phyloP scores from a whole-genome alignment of 2,329 filamentous ascomycete species.

The Fusarium phyllophilum region DNA sequence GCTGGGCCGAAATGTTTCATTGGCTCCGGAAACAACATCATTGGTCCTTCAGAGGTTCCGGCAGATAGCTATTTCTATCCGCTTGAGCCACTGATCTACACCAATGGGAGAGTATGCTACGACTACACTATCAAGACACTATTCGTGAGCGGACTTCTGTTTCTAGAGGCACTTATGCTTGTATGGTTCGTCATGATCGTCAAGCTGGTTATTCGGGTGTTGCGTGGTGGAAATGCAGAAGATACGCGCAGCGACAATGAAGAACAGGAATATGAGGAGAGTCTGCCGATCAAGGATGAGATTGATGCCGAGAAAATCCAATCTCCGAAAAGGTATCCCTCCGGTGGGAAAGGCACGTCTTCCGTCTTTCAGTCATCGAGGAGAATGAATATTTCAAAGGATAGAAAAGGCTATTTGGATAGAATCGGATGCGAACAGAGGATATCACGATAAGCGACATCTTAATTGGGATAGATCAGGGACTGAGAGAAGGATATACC shows the following conservation, averaged over 20 bases:
- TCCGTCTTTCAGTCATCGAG: constrained; percentile 61
- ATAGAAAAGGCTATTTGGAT: constrained; percentile 81
- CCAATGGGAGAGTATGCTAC: constrained; percentile 81
- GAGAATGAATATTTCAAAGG: constrained; percentile 73
- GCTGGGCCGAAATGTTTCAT: constrained; percentile 73
- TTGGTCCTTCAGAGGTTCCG: constrained; percentile 61
- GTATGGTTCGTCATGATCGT: constrained; percentile 89
- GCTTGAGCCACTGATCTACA: constrained; percentile 76
- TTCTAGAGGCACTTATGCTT: constrained; percentile 81
- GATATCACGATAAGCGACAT: constrained; percentile 44
- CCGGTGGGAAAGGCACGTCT: constrained; percentile 63
- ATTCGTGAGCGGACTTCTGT: constrained; percentile 82
- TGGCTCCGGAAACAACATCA: constrained; percentile 63
- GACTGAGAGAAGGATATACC: background rate
- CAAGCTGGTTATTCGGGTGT: constrained; percentile 68
- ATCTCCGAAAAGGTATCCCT: constrained; percentile 46
- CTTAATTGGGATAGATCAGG: background rate
- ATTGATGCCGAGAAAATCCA: constrained; percentile 77
- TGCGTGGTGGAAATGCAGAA: constrained; percentile 80
- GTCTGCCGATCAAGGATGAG: constrained; percentile 72
- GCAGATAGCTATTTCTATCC: constrained; percentile 66
- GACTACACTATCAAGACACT: constrained; percentile 75
- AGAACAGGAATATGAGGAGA: constrained; percentile 62
- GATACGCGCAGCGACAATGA: constrained; percentile 85
- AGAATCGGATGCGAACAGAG: constrained; percentile 86